Conservation (phyloP, 2,329 filamentous ascomycete species). For the Calonectria pteridis region DNA sequence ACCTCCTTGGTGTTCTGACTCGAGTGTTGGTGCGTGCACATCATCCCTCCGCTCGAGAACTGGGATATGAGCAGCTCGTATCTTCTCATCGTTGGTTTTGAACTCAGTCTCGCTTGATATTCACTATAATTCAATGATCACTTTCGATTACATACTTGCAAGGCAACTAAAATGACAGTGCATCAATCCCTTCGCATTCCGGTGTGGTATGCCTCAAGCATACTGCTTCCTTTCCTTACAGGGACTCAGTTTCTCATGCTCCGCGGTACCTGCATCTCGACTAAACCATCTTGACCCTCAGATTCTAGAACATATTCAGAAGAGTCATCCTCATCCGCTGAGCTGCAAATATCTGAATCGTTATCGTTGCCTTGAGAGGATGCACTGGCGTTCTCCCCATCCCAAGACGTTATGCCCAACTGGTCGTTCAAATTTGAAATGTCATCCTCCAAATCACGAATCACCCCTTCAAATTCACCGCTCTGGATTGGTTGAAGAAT, state of each 20-base stretch:
- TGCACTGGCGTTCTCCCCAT: not conserved
- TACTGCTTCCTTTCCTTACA: not conserved
- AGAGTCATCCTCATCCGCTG: not conserved
- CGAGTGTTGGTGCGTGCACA: too few relatives aligned
- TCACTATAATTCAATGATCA: not conserved
- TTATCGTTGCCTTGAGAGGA: not conserved
- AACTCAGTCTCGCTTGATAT: not conserved
- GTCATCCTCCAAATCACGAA: not conserved
- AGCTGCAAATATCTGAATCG: not conserved
- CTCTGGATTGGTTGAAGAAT: constrained; percentile 21
- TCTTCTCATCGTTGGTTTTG: too few relatives aligned
- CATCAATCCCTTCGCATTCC: not conserved
- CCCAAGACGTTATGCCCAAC: not conserved
- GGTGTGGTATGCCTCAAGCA: not conserved
- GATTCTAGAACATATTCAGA: not conserved
- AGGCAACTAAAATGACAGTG: not conserved
- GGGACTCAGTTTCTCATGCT: not conserved
- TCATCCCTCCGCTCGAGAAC: too few relatives aligned
- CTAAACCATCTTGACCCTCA: not conserved
- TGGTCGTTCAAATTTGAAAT: not conserved
- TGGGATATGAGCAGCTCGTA: too few relatives aligned
- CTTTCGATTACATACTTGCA: not conserved
- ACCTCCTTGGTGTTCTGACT: too few relatives aligned
- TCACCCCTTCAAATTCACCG: not conserved
- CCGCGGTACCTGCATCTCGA: not conserved